A percentile compares a stretch with the other conserved stretches of the same genome.
These are phyloP conservation scores for Adansonia rubrostipa DNA, from an alignment of 441 rosid species.

Conservation along the genomic window DNA sequence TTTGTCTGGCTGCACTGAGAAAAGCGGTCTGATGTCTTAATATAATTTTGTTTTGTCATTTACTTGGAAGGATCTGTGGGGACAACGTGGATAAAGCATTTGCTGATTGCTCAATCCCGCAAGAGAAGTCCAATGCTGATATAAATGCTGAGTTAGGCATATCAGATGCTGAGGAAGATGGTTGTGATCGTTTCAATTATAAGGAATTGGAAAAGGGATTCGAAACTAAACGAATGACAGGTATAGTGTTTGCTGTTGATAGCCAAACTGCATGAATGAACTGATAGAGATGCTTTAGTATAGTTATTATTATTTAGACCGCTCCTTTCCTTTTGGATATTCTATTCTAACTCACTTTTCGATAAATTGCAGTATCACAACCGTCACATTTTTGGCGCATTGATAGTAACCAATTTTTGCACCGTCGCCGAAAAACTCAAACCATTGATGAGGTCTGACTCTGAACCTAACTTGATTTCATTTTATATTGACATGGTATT, in stretches of 20 bases:
- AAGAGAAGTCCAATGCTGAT: slow-evolving; percentile 95
- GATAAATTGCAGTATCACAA: slow-evolving; percentile 52
- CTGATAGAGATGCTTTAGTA: slow-evolving; percentile 19
- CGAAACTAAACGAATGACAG: slow-evolving; percentile 52
- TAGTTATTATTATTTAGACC: background rate
- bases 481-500: slow-evolving; percentile 15
- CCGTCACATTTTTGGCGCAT: slow-evolving; percentile 69
- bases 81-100: slow-evolving; percentile 71
- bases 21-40: slow-evolving; percentile 5
- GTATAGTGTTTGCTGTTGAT: slow-evolving; percentile 42
- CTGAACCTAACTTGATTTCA: slow-evolving; percentile 35
- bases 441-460: slow-evolving; percentile 86
- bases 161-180: slow-evolving; percentile 90
- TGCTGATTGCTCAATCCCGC: slow-evolving; percentile 79
- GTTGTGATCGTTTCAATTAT: slow-evolving; percentile 52
- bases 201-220: slow-evolving; percentile 58
- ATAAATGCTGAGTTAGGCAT: slow-evolving; percentile 92
- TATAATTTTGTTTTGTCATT: slow-evolving; percentile 14
- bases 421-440: slow-evolving; percentile 81
- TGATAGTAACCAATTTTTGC: slow-evolving; percentile 78
- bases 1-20: slow-evolving; percentile 5
- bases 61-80: slow-evolving; percentile 74
- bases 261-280: slow-evolving; percentile 22
- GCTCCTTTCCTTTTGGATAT: slow-evolving; percentile 13
- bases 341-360: slow-evolving; percentile 28